Base-by-base conservation (phyloP, 306 rosid genomes). In the Cucurbita argyrosperma region DNA sequence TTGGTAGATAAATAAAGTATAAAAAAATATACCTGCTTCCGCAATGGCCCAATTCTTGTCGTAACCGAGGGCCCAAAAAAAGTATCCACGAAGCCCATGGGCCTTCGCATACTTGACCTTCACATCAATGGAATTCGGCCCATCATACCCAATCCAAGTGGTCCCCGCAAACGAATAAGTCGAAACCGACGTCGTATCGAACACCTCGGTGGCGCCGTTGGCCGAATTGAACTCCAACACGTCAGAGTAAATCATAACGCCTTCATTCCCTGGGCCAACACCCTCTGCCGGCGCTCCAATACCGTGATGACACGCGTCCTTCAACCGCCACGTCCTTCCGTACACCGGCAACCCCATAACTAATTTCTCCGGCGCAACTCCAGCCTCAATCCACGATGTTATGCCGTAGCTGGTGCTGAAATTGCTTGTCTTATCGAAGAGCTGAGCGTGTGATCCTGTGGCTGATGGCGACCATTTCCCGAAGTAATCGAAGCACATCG, bases 111-210 rank as follows among this genome's bases (percentile, higher is more conserved):
- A 90, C 69, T 26, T 83, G 72, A 87, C 89, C 84, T 86, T 90
- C 54, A 8, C 18, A 6, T 8, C 43, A 2, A 84, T 78, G 8
- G 97, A 89, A 0, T 18, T 30, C 3, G 79, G 87, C 74, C 87
- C 97, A 50, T 90, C 98, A n/a, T 83, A 93, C 60, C 90, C 86
- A 57, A 93, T 68, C 98, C 97, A 89, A 62, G 89, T 77, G 47
- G 77, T 80, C 4, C 90, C 88, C 0, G 77, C 75, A n/a, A 79
- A 80, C 47, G 92, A 84, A 64, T 89, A 93, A 39, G 76, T 86
- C 7, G 96, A 78, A 55, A 69, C 90, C 8, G 87, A 81, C 6
- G 35, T 9, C 40, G 16, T n/a, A 37, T 93, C 96, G 57, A 75
- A 90, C 37, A 81, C 88, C 45, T 86, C 83, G 10, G 64, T 71